Evolutionary conservation across 495 filamentous ascomycete genomes (phyloP).

Genomic region (Baudoinia panamericana): DNA sequence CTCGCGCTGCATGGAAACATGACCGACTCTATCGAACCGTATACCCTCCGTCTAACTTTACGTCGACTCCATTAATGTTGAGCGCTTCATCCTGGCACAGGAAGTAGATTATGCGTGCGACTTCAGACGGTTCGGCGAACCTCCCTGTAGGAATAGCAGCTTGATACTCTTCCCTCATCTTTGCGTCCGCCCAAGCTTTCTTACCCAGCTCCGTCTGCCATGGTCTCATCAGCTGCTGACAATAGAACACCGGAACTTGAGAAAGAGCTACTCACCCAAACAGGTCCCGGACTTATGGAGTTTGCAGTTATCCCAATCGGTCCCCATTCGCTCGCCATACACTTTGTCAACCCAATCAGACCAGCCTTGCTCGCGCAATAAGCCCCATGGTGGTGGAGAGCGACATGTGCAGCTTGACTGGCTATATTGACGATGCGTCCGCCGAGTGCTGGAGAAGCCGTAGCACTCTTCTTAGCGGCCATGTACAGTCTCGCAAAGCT

Average conservation of each 20-base stretch:
- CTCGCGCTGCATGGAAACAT: too few relatives aligned
- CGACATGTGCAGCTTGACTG: constrained; percentile 15
- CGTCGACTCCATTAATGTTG: constrained; percentile 16
- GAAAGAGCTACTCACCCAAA: too few relatives aligned
- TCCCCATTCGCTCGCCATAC: constrained; percentile 20
- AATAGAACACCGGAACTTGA: too few relatives aligned
- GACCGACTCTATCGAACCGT: constrained; percentile 3
- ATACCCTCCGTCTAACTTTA: constrained; percentile 17
- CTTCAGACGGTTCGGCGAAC: constrained; percentile 15
- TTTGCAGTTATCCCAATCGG: constrained; percentile 11
- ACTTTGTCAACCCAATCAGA: constrained; percentile 13
- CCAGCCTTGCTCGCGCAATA: constrained; percentile 20
- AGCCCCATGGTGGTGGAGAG: constrained; percentile 13
- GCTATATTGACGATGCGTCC: constrained; percentile 17
- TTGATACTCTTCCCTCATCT: constrained; percentile 9
- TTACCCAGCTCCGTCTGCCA: constrained; percentile 18
- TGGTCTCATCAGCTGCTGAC: too few relatives aligned
- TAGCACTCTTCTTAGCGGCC: not conserved
- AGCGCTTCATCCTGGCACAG: constrained; percentile 6
- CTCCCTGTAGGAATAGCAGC: constrained; percentile 10
- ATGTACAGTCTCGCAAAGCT: constrained; percentile 14
- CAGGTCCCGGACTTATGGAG: constrained; percentile 49
- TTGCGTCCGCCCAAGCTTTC: constrained; percentile 16
- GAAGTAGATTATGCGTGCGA: constrained; percentile 10
- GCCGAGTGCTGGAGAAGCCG: not conserved